A percentile compares a stretch with the other conserved stretches of the same genome.
These are phyloP conservation scores for Acanthamoeba castellanii DNA, from an alignment of 208 protist genomes.

Conservation along the genomic window DNA sequence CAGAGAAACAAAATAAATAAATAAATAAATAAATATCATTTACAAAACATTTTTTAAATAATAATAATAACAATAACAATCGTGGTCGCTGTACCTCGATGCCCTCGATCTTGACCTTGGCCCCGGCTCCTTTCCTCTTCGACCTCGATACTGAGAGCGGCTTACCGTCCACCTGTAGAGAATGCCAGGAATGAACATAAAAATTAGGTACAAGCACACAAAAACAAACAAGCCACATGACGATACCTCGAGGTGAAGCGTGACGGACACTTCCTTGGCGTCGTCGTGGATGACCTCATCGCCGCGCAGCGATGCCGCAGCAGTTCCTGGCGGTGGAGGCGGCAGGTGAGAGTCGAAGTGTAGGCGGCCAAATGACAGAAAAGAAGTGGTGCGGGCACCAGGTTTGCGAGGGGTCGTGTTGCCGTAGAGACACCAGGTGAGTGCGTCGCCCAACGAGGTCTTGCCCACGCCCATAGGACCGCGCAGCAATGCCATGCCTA, in stretches of 20 bases:
- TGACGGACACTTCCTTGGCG: constrained; percentile 50
- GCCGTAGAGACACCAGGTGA: constrained; percentile 80
- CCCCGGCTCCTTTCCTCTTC: constrained; percentile 58
- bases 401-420: constrained; percentile 78
- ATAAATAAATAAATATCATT: no score
- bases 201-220: background rate
- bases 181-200: background rate
- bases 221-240: no score
- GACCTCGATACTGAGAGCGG: constrained; percentile 57
- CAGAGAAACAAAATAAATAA: no score
- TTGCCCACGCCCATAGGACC: constrained; percentile 80
- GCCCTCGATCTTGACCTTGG: constrained; percentile 76
- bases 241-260: constrained; percentile 40
- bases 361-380: background rate
- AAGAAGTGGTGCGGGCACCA: background rate
- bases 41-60: background rate
- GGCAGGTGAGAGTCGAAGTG: background rate
- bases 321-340: background rate
- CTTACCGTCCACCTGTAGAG: constrained; percentile 53
- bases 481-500: constrained; percentile 76
- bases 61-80: background rate
- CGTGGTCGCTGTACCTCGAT: background rate
- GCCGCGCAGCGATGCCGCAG: constrained; percentile 62
- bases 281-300: constrained; percentile 82
- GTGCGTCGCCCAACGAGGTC: constrained; percentile 76